Percentiles rank a stretch among this genome's conserved stretches.
Evolutionary conservation across 768 basidiomycete genomes (phyloP).

Genomic region (Harrya chromipes): DNA sequence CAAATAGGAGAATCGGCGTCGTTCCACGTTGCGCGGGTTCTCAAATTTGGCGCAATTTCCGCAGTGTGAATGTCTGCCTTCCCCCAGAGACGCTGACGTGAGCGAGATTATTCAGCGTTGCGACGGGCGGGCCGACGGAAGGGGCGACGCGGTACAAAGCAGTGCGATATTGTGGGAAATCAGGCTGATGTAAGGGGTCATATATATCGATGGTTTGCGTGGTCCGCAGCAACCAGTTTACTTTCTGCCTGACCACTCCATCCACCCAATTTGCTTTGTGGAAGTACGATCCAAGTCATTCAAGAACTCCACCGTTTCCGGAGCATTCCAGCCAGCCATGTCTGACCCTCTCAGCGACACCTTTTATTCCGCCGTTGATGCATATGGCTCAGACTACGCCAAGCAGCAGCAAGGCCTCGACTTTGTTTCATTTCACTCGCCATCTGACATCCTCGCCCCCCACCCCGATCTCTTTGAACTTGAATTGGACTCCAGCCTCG

Average conservation of each 20-base stretch:
- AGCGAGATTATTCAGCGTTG: conserved; percentile 7
- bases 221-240: conserved; percentile 29
- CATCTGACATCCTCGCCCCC: conserved; percentile 70
- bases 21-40: conserved; percentile 1
- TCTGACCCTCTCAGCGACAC: conserved; percentile 31
- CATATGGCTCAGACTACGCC: conserved; percentile 36
- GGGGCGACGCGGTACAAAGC: conserved; percentile 9
- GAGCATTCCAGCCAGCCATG: conserved; percentile 28
- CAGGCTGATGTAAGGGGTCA: conserved; percentile 32
- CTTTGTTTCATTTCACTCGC: conserved; percentile 67
- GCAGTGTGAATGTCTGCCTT: conserved; percentile 8
- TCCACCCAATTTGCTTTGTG: conserved; percentile 5
- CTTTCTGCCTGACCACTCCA: conserved; percentile 5
- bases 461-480: conserved; percentile 81
- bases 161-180: conserved; percentile 31
- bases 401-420: conserved; percentile 48
- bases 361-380: conserved; percentile 33
- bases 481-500: conserved; percentile 72
- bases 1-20: not conserved
- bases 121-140: conserved; percentile 19
- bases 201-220: conserved; percentile 34
- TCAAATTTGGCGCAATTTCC: conserved; percentile 10
- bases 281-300: conserved; percentile 13
- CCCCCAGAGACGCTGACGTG: conserved; percentile 12
- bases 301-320: conserved; percentile 17